phyloP scores from a whole-genome alignment of 1,284 basidiomycete genomes.

The Exsudoporus floridanus region DNA sequence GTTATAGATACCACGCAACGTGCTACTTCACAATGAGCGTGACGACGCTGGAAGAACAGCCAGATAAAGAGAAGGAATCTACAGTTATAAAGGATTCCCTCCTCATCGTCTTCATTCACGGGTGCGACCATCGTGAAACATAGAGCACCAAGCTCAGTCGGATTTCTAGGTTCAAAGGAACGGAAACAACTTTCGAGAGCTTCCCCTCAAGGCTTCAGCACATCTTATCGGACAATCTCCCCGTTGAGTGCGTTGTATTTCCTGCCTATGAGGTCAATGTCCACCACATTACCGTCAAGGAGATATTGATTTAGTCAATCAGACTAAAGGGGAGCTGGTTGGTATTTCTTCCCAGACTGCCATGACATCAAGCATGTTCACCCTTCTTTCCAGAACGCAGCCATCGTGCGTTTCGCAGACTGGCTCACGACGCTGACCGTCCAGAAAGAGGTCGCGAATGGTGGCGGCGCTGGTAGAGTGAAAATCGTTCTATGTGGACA shows the following conservation, averaged over 20 bases:
- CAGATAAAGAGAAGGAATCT: conserved; percentile 8
- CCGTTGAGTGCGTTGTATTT: conserved; percentile 77
- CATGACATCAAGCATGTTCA: conserved; percentile 4
- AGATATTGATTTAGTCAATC: conserved; percentile 15
- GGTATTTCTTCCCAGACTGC: conserved; percentile 29
- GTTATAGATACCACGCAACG: conserved; percentile 16
- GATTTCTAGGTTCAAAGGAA: conserved; percentile 62
- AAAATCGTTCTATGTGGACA: conserved; percentile 90
- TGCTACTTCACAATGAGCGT: conserved; percentile 14
- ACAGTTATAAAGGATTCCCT: conserved; percentile 42
- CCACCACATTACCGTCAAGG: conserved; percentile 4
- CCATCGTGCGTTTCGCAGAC: conserved; percentile 81
- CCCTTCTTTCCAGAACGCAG: conserved; percentile 56
- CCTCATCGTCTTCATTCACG: conserved; percentile 65
- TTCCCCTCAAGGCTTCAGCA: conserved; percentile 80
- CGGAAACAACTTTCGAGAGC: conserved; percentile 72
- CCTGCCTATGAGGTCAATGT: conserved; percentile 80
- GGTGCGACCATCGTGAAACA: conserved; percentile 41
- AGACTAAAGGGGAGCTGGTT: conserved; percentile 88
- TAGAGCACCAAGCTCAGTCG: conserved; percentile 6
- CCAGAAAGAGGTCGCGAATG: conserved; percentile 70
- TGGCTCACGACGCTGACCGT: conserved; percentile 85
- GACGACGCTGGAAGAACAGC: conserved; percentile 9
- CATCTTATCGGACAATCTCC: conserved; percentile 60
- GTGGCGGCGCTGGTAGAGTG: conserved; percentile 73